Evolutionary conservation across 768 basidiomycete genomes (phyloP).

Genomic region (Lyophyllum semitale): DNA sequence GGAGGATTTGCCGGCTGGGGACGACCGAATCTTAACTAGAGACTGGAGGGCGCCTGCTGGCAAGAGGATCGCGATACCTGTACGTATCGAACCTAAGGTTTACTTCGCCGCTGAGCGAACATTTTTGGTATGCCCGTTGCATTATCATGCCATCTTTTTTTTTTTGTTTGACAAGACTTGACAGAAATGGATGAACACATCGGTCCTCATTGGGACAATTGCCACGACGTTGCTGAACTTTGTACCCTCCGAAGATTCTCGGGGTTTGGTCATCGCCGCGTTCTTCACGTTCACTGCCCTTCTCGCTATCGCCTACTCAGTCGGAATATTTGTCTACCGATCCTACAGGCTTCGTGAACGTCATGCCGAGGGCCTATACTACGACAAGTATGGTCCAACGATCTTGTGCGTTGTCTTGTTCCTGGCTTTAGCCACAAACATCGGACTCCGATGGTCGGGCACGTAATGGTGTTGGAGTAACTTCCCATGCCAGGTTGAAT

Average conservation of each 20-base stretch:
- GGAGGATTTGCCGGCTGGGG: constrained; percentile 28
- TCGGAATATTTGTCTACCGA: constrained; percentile 78
- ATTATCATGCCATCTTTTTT: neutral
- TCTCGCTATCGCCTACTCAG: constrained; percentile 84
- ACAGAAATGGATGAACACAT: constrained; percentile 89
- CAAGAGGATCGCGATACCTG: constrained; percentile 89
- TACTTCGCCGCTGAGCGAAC: constrained; percentile 97
- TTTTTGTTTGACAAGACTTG: constrained; percentile 8
- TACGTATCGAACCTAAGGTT: constrained; percentile 97
- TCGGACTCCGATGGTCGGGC: constrained; percentile 66
- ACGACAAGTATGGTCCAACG: constrained; percentile 88
- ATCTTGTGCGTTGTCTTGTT: constrained; percentile 70
- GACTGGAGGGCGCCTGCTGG: constrained; percentile 81
- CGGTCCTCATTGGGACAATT: constrained; percentile 86
- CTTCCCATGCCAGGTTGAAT: neutral
- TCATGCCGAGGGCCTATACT: constrained; percentile 80
- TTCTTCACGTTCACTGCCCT: constrained; percentile 92
- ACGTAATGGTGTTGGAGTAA: constrained; percentile 30
- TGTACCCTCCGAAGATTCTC: constrained; percentile 64
- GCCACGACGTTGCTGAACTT: constrained; percentile 92
- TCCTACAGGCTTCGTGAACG: constrained; percentile 67
- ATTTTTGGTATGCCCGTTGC: constrained; percentile 68
- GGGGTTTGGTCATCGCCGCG: constrained; percentile 83
- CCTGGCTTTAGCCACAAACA: constrained; percentile 71
- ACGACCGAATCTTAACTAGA: constrained; percentile 62